A percentile compares a stretch with the other conserved stretches of the same genome.
These are phyloP conservation scores for Lodderomyces orthopsilosis DNA, from an alignment of 1,139 yeast species.

Conservation along the genomic window DNA sequence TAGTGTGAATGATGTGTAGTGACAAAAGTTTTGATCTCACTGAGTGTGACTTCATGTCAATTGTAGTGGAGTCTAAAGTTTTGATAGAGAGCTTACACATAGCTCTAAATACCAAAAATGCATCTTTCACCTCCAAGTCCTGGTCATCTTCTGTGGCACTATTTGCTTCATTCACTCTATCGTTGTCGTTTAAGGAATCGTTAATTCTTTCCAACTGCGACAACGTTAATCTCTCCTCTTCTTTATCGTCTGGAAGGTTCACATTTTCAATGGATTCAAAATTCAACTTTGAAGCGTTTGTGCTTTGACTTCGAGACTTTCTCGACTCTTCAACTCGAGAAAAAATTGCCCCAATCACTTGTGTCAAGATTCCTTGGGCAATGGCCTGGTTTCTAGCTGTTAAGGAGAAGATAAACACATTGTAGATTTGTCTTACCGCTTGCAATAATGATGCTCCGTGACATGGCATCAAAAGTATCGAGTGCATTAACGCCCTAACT, in stretches of 20 bases:
- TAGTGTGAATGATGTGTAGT: slow-evolving; percentile 82
- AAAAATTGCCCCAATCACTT: slow-evolving; percentile 82
- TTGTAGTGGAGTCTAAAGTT: slow-evolving; percentile 62
- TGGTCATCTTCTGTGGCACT: slow-evolving; percentile 48
- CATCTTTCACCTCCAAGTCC: slow-evolving; percentile 83
- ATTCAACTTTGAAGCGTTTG: slow-evolving; percentile 6
- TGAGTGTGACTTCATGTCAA: slow-evolving; percentile 88
- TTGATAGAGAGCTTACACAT: slow-evolving; percentile 92
- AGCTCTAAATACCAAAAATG: slow-evolving; percentile 87
- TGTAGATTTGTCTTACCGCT: slow-evolving; percentile 91
- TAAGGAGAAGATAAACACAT: slow-evolving; percentile 81
- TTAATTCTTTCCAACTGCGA: slow-evolving; percentile 54
- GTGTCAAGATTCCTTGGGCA: slow-evolving; percentile 94
- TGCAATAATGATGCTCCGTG: slow-evolving; percentile 88
- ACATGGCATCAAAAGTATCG: slow-evolving; percentile 77
- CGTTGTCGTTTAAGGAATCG: slow-evolving; percentile 51
- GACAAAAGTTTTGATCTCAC: slow-evolving; percentile 89
- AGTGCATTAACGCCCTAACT: slow-evolving; percentile 85
- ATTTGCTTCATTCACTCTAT: slow-evolving; percentile 49
- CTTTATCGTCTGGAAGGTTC: slow-evolving; percentile 1
- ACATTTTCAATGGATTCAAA: slow-evolving; percentile 1
- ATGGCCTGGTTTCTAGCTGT: slow-evolving; percentile 84
- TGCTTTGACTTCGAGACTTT: slow-evolving; percentile 18
- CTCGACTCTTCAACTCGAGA: slow-evolving; percentile 57
- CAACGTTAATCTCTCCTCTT: slow-evolving; percentile 48